Conservation (phyloP, 441 rosid species). For the Euphorbia schlechtendalii region DNA sequence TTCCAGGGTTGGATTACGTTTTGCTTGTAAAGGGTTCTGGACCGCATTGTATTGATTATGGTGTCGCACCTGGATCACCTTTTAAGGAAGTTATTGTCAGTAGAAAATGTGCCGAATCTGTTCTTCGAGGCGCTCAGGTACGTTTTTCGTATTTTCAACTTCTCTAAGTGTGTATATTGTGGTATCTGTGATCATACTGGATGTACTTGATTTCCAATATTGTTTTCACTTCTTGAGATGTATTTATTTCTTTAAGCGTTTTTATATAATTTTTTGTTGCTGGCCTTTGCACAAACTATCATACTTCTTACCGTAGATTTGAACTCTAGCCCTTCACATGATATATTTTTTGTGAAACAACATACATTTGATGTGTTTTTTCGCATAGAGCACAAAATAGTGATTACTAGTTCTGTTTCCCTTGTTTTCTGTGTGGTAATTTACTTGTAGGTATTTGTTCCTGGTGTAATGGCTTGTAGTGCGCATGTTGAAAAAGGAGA, state of each 20-base stretch:
- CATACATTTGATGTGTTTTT: not conserved
- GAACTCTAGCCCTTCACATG: not conserved
- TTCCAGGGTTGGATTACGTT: conserved; percentile 81
- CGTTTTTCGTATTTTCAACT: not conserved
- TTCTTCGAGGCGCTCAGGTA: conserved; percentile 98
- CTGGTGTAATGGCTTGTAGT: conserved; percentile 95
- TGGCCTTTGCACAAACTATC: not conserved
- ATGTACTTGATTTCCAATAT: too few relatives aligned
- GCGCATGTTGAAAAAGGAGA: conserved; percentile 95
- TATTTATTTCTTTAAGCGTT: too few relatives aligned
- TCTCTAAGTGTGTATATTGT: too few relatives aligned
- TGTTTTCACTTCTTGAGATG: too few relatives aligned
- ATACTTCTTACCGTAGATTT: not conserved
- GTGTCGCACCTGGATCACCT: conserved; percentile 36
- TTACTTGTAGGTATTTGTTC: conserved; percentile 72
- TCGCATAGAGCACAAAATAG: not conserved
- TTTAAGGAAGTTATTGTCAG: conserved; percentile 89
- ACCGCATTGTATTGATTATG: conserved; percentile 67
- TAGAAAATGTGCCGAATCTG: conserved; percentile 96
- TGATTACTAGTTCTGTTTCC: conserved; percentile 8
- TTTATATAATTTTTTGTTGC: not conserved
- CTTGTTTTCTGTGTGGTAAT: conserved; percentile 21
- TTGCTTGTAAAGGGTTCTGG: conserved; percentile 85
- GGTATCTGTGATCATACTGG: too few relatives aligned
- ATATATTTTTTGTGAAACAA: not conserved